Evolutionary conservation across 2,329 filamentous ascomycete species (phyloP), one percentile per base, ranked within the genome.

Genomic region (Xylaria sp.): DNA sequence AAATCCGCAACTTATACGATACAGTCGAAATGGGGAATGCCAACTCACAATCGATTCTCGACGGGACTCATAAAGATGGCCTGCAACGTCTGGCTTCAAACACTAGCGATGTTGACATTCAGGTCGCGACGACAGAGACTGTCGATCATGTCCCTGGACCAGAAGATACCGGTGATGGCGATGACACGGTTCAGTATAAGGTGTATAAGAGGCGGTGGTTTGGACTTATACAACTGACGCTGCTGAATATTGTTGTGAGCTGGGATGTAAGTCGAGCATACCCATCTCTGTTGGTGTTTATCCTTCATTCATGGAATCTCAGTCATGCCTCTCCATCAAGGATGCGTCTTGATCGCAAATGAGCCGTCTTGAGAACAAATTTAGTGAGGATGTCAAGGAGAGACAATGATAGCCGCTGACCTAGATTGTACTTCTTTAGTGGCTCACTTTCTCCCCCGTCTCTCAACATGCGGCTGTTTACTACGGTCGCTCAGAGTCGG

Each of bases 161-260:
- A 16, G 63, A 61, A 39, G 58, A 63, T 34, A 64, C 64, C 42
- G 55, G 60, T 51, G 63, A 63, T 16, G 62, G 58, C 13, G 60
- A 47, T 18, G 63, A 56, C 11, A 55, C 63, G 35, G 60, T 59
- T 23, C 49, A 51, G 8, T 73, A 73, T 39, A 68, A 67, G 59
- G 67, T 71, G 39, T 97, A 97, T 73, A 93, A 89, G 76, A 83
- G 91, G 70, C 83, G 94, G 50, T 99, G 91, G 86, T 90, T 96
- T 72, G 94, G 94, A 0, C 78, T 99, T 55, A 76, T 83, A 19
- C 90, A 96, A 74, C 76, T 97, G 70, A 88, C 92, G 5, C 75
- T 97, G 69, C 79, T 97, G 75, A 99, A 97, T 72, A 88, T 97
- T 58, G 85, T 97, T 62, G 88, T 96, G 48, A 95, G 90, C 70